Evolutionary conservation across 2,329 filamentous ascomycete species (phyloP).

Genomic region (Fusarium sp.): DNA sequence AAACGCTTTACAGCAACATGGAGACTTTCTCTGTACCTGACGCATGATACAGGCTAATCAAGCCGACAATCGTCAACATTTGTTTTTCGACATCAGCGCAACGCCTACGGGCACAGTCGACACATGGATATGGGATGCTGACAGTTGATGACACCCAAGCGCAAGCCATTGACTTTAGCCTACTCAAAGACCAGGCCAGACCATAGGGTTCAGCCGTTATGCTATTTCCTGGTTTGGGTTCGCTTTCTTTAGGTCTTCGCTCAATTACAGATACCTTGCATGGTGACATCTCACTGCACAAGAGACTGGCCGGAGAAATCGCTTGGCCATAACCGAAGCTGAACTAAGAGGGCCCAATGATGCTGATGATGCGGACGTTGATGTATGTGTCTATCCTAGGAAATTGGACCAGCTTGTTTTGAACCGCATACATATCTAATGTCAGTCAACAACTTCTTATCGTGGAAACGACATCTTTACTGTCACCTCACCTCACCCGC

Average conservation of each 20-base stretch:
- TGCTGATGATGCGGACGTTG: slow-evolving; percentile 28
- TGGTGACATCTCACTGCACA: slow-evolving; percentile 30
- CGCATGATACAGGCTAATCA: not conserved
- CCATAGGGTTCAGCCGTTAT: slow-evolving; percentile 31
- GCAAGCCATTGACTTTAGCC: slow-evolving; percentile 27
- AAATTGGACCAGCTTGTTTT: slow-evolving; percentile 1
- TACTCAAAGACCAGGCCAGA: not conserved
- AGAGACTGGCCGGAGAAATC: slow-evolving; percentile 10
- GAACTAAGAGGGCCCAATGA: slow-evolving; percentile 28
- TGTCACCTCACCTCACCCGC: slow-evolving; percentile 8
- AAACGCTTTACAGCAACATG: not conserved
- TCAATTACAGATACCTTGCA: slow-evolving; percentile 26
- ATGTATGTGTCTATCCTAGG: slow-evolving; percentile 8
- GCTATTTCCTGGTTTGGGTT: slow-evolving; percentile 29
- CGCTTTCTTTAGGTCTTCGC: slow-evolving; percentile 22
- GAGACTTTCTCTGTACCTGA: not conserved
- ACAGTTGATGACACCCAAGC: slow-evolving; percentile 33
- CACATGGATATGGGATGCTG: slow-evolving; percentile 24
- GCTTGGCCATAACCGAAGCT: slow-evolving; percentile 23
- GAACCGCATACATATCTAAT: not conserved
- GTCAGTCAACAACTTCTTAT: slow-evolving; percentile 14
- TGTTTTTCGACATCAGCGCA: slow-evolving; percentile 6
- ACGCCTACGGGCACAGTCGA: not conserved
- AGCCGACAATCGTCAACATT: not conserved
- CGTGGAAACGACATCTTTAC: slow-evolving; percentile 4